A percentile compares a stretch with the other conserved stretches of the same genome.
These are phyloP conservation scores for Syzygium malaccense DNA, from an alignment of 441 rosid genomes.

Conservation along the genomic window DNA sequence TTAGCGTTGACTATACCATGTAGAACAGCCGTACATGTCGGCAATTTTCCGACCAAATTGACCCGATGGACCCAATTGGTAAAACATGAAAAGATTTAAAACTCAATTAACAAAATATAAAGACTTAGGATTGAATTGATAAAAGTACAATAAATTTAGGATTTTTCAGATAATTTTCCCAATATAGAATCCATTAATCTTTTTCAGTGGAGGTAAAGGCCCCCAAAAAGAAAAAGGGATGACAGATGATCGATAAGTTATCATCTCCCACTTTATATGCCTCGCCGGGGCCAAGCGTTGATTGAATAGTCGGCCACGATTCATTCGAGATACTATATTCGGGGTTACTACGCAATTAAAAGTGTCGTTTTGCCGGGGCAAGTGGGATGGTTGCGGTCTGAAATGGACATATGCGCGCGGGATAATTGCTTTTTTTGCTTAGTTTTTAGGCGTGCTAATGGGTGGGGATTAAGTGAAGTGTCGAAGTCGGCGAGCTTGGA, in stretches of 20 bases:
- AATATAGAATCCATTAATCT: neutral
- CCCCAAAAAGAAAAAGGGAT: neutral
- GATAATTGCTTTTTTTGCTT: neutral
- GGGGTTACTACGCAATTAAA: neutral
- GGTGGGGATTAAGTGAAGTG: neutral
- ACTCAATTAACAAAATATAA: no score
- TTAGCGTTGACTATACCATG: no score
- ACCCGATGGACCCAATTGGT: no score
- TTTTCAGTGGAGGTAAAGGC: neutral
- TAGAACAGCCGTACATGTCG: no score
- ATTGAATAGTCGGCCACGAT: neutral
- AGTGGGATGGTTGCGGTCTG: neutral
- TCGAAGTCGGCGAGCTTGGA: neutral
- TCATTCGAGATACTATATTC: neutral
- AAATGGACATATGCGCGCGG: neutral
- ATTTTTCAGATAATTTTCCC: no score
- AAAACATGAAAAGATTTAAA: no score
- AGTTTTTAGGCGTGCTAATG: neutral
- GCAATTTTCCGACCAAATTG: no score
- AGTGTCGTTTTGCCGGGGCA: neutral
- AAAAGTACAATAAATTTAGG: no score
- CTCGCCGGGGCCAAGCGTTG: neutral
- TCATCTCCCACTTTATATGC: neutral
- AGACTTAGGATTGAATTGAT: no score
- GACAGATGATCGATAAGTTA: neutral